Percentiles rank a stretch among this genome's conserved stretches.
Conservation (phyloP, 208 protist genomes). For the Trypanosoma brucei region DNA sequence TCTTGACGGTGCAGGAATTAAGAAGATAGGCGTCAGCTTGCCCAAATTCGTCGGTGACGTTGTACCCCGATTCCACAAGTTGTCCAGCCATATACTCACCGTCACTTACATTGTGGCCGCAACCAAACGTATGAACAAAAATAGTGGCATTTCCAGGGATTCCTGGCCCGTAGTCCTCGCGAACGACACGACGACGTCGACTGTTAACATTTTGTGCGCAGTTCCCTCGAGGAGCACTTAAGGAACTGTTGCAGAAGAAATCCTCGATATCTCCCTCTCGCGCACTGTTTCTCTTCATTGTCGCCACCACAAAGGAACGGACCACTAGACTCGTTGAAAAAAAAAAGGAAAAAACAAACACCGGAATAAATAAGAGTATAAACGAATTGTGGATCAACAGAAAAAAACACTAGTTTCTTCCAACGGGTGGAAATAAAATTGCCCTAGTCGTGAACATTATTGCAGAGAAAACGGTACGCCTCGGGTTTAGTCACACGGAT, state of each 20-base stretch:
- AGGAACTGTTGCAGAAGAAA: background rate
- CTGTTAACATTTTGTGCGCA: constrained; percentile 9
- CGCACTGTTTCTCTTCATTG: background rate
- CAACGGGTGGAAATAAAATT: background rate
- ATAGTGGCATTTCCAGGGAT: constrained; percentile 47
- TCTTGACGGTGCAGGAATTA: constrained; percentile 86
- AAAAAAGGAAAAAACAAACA: background rate
- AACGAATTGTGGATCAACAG: background rate
- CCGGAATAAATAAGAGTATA: background rate
- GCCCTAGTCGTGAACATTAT: no score
- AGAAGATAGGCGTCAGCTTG: constrained; percentile 57
- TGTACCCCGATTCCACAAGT: constrained; percentile 47
- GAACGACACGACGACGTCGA: constrained; percentile 11
- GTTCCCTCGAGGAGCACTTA: background rate
- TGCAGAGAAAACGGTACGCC: no score
- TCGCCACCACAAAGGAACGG: background rate
- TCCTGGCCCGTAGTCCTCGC: constrained; percentile 22
- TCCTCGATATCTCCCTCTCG: constrained; percentile 8
- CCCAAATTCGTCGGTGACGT: constrained; percentile 33
- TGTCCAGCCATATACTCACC: constrained; percentile 88
- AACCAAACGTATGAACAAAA: constrained; percentile 82
- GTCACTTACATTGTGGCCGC: constrained; percentile 75
- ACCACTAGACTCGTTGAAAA: constrained; percentile 1
- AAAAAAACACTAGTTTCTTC: background rate
- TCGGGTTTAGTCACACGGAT: no score